Percentiles rank a stretch among this genome's conserved stretches.
Conservation (phyloP, 305 asterid genomes). For the Fraxinus sp. region DNA sequence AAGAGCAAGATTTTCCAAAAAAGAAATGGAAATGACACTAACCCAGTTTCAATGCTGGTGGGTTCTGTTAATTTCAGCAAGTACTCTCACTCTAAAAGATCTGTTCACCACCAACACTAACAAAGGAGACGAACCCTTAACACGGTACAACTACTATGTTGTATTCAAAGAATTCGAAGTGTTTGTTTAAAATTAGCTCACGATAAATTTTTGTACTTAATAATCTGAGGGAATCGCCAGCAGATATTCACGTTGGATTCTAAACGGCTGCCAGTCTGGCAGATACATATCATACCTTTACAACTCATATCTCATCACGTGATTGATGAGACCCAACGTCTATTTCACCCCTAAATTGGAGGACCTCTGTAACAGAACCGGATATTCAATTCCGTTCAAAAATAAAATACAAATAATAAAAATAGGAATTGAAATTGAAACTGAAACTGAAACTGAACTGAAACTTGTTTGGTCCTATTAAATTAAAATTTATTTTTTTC, state of each 20-base stretch:
- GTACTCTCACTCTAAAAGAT: not conserved
- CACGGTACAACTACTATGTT: not conserved
- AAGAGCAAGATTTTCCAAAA: not conserved
- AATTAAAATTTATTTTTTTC: too few species aligned
- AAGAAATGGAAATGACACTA: conserved; percentile 4
- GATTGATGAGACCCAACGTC: too few species aligned
- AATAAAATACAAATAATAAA: too few species aligned
- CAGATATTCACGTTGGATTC: not conserved
- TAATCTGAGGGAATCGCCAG: not conserved
- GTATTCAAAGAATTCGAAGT: too few species aligned
- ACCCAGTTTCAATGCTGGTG: conserved; percentile 33
- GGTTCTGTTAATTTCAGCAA: conserved; percentile 23
- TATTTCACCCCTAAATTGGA: too few species aligned
- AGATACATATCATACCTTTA: not conserved
- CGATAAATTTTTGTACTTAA: too few species aligned
- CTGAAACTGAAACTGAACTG: too few species aligned
- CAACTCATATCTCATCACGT: not conserved
- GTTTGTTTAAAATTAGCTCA: too few species aligned
- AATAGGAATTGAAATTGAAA: too few species aligned
- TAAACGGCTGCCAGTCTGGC: not conserved
- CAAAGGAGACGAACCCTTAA: not conserved
- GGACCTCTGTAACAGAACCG: too few species aligned
- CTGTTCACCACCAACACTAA: not conserved
- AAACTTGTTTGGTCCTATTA: too few species aligned
- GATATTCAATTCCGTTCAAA: too few species aligned